phyloP scores from a whole-genome alignment of 1,139 yeast species.

The Yamadazyma songkhlaensis region DNA sequence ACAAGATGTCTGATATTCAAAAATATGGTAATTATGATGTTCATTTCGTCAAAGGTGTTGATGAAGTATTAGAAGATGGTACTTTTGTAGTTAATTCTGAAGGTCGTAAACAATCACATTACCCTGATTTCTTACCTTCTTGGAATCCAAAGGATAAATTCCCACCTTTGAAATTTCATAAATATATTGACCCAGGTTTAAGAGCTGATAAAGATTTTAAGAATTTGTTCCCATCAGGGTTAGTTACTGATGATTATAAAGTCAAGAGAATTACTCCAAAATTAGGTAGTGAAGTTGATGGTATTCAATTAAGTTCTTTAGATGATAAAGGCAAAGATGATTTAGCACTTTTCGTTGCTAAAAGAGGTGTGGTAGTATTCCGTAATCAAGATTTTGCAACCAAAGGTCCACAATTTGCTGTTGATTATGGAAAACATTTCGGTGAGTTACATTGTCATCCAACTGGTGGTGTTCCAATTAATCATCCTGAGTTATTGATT shows the following conservation, averaged over 20 bases:
- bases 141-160: constrained; percentile 45
- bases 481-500: constrained; percentile 55
- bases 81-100: constrained; percentile 25
- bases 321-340: constrained; percentile 53
- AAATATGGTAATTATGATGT: constrained; percentile 39
- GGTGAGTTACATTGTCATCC: constrained; percentile 74
- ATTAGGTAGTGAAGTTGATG: constrained; percentile 59
- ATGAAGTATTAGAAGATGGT: constrained; percentile 37
- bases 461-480: constrained; percentile 63
- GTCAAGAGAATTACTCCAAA: constrained; percentile 51
- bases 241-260: constrained; percentile 17
- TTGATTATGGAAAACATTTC: constrained; percentile 54
- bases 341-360: constrained; percentile 57
- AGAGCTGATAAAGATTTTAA: constrained; percentile 53
- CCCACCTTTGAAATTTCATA: constrained; percentile 44
- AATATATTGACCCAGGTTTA: constrained; percentile 49
- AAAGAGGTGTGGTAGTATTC: constrained; percentile 64
- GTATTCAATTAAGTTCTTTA: constrained; percentile 53
- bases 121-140: constrained; percentile 46
- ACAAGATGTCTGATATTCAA: constrained; percentile 12
- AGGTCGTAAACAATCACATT: constrained; percentile 25
- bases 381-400: constrained; percentile 59
- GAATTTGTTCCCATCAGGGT: constrained; percentile 39
- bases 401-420: constrained; percentile 50
- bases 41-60: constrained; percentile 37